A percentile compares a stretch with the other conserved stretches of the same genome.
Conservation (phyloP, 805 yeast species). For the Wickerhamomyces pijperi region DNA sequence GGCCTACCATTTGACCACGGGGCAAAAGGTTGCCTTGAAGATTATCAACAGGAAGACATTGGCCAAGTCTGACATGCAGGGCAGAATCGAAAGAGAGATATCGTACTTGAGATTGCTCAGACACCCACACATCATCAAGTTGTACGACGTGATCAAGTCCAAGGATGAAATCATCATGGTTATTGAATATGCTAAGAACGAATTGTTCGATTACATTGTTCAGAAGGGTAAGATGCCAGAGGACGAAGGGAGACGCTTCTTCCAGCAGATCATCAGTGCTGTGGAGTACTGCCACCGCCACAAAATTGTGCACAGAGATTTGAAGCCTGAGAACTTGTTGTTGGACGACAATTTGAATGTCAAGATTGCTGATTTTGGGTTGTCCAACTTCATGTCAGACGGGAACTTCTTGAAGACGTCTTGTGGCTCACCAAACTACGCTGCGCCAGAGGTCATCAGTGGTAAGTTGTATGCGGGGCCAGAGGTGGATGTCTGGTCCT, state of each 20-base stretch:
- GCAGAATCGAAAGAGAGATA: conserved; percentile 89
- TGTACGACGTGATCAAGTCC: conserved; percentile 90
- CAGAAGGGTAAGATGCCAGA: conserved; percentile 91
- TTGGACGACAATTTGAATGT: conserved; percentile 86
- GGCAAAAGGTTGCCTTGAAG: conserved; percentile 85
- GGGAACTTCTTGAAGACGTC: conserved; percentile 91
- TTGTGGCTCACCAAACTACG: conserved; percentile 95
- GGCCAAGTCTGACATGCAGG: conserved; percentile 95
- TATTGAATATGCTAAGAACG: conserved; percentile 94
- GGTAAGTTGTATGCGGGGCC: conserved; percentile 97
- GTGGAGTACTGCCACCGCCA: conserved; percentile 95
- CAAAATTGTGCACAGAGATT: conserved; percentile 91
- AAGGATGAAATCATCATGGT: conserved; percentile 96
- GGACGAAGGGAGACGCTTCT: conserved; percentile 82
- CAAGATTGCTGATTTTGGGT: conserved; percentile 92
- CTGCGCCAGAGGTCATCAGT: conserved; percentile 94
- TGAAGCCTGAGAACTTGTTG: conserved; percentile 88
- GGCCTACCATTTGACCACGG: conserved; percentile 82
- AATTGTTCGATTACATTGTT: conserved; percentile 88
- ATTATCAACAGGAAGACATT: conserved; percentile 86
- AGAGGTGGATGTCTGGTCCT: conserved; percentile 96
- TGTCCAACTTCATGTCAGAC: conserved; percentile 93
- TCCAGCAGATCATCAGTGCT: conserved; percentile 93
- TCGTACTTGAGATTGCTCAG: conserved; percentile 77
- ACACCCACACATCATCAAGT: conserved; percentile 93